Conservation (phyloP, 2,329 filamentous ascomycete species). For the Chaetomium olivaceum region DNA sequence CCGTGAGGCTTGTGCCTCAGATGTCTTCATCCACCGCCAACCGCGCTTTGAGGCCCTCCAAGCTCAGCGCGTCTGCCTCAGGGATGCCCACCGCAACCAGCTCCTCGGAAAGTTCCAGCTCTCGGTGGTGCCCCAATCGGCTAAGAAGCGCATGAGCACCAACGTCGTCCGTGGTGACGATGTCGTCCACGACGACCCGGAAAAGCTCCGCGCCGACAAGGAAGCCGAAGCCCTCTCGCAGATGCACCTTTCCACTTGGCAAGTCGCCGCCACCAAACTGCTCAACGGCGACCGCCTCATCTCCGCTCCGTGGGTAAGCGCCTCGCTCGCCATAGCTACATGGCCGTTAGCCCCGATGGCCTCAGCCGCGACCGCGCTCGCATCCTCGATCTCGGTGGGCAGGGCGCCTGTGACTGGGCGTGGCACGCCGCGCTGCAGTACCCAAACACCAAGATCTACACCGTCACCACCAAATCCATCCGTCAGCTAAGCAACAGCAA, state of each 20-base stretch:
- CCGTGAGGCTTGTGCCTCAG: constrained; percentile 66
- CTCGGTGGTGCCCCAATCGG: constrained; percentile 65
- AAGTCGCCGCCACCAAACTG: constrained; percentile 60
- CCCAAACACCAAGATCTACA: constrained; percentile 83
- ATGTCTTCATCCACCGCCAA: constrained; percentile 82
- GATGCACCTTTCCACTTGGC: constrained; percentile 62
- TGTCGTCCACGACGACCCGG: constrained; percentile 61
- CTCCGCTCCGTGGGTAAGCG: constrained; percentile 62
- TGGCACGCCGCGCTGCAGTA: constrained; percentile 90
- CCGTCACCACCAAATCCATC: constrained; percentile 73
- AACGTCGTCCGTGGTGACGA: constrained; percentile 75
- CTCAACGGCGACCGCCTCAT: constrained; percentile 67
- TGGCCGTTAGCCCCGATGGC: constrained; percentile 47
- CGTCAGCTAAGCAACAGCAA: constrained; percentile 71
- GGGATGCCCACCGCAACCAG: constrained; percentile 72
- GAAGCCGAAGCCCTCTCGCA: constrained; percentile 79
- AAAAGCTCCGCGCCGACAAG: constrained; percentile 67
- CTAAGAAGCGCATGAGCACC: constrained; percentile 69
- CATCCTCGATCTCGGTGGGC: constrained; percentile 84
- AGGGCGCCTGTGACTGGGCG: constrained; percentile 87
- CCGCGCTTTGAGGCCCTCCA: constrained; percentile 88
- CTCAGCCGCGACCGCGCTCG: constrained; percentile 56
- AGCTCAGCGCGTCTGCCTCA: constrained; percentile 73
- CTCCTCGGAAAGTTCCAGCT: constrained; percentile 84
- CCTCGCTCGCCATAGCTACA: constrained; percentile 55